Percentiles rank a stretch among this genome's conserved stretches.
Conservation (phyloP, 2,329 filamentous ascomycete genomes). For the Fusarium incarnatum region DNA sequence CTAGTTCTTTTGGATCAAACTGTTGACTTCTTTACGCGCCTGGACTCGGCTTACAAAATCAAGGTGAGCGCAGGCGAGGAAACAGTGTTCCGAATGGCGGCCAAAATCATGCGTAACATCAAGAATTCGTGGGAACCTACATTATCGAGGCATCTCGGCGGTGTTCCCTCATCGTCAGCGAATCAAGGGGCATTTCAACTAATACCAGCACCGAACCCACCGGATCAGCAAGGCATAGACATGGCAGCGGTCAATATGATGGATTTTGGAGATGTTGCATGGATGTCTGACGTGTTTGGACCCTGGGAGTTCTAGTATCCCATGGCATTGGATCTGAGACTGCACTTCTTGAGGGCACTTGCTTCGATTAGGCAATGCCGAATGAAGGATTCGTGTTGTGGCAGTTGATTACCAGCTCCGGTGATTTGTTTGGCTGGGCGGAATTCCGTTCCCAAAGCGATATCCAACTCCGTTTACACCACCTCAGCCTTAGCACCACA, state of each 20-base stretch:
- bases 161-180: conserved; percentile 46
- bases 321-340: neutral
- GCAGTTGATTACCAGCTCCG: neutral
- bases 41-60: conserved; percentile 46
- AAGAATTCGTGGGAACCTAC: conserved; percentile 53
- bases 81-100: conserved; percentile 49
- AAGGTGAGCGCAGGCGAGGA: conserved; percentile 47
- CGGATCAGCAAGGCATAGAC: conserved; percentile 30
- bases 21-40: conserved; percentile 49
- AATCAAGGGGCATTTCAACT: conserved; percentile 40
- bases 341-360: neutral
- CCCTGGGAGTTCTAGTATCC: conserved; percentile 51
- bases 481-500: conserved; percentile 15
- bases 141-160: conserved; percentile 47
- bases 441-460: conserved; percentile 23
- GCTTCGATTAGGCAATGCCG: neutral
- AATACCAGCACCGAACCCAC: conserved; percentile 21
- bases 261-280: conserved; percentile 52
- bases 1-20: conserved; percentile 51
- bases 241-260: conserved; percentile 41
- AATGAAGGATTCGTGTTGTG: neutral
- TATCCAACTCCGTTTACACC: conserved; percentile 30
- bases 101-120: conserved; percentile 53
- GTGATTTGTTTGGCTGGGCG: conserved; percentile 4
- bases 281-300: conserved; percentile 55